Evolutionary conservation across 176 grass and related monocot genomes (phyloP), one percentile per base, ranked within the genome.

Genomic region (Paspalum notatum): DNA sequence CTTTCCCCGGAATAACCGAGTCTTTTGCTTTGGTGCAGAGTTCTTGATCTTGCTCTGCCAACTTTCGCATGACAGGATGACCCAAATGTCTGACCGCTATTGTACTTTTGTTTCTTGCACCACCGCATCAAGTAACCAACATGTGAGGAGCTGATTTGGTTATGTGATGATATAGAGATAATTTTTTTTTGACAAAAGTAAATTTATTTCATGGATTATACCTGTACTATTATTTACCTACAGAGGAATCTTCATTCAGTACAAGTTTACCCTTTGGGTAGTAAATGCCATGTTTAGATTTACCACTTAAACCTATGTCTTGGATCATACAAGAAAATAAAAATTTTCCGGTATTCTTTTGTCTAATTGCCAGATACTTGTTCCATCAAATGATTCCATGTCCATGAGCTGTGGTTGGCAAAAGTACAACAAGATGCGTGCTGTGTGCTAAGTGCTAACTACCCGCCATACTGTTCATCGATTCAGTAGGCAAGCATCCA

Each of bases 71-170:
- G 51, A 6, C 16, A 20, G 27, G 75, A 24, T 51, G 43, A 55
- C 48, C 37, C 72, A n/a, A n/a, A n/a, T 50, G 27, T 42, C 40
- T 62, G 53, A 82, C 15, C 44, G 45, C 8, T n/a, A 39, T 9
- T 32, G n/a, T n/a, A n/a, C n/a, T 81, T 87, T 78, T 60, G 4
- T 83, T 87, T 9, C 51, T 79, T 77, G 59, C 61, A 54, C 66
- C 68, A 74, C 45, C 74, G 42, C 64, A 41, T 17, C 40, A 82
- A 58, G 51, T 41, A 77, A 75, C 16, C 1, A 68, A 76, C 20
- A 82, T 40, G 16, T 27, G 44, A 49, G 5, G 9, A 7, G 14
- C 24, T 32, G 25, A 37, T 1, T 15, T 72, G 15, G 14, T 37
- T 51, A 17, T 55, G 10, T 25, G 24, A 22, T 20, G 5, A 32